phyloP scores from a whole-genome alignment of 371 early-diverging fungal species.

The Nematocida sp. region DNA sequence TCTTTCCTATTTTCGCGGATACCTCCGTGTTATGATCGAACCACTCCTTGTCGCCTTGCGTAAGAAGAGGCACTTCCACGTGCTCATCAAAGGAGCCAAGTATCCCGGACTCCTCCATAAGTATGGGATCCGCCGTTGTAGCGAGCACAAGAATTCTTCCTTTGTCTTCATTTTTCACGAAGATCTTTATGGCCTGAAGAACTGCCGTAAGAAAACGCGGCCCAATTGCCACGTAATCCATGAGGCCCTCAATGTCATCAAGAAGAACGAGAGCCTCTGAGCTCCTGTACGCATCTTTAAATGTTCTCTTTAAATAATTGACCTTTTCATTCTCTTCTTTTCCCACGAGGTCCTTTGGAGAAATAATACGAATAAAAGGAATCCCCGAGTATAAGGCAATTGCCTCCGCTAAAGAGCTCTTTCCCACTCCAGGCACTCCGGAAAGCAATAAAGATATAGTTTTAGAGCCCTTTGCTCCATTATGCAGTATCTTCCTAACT shows the following conservation, averaged over 20 bases:
- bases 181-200: slow-evolving; percentile 78
- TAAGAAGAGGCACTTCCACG: neutral
- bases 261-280: slow-evolving; percentile 86
- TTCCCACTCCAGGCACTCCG: slow-evolving; percentile 82
- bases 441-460: slow-evolving; percentile 71
- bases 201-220: slow-evolving; percentile 91
- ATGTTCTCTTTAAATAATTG: slow-evolving; percentile 75
- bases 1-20: neutral
- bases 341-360: slow-evolving; percentile 92
- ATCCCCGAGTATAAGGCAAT: slow-evolving; percentile 84
- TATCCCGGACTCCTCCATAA: slow-evolving; percentile 52
- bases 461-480: slow-evolving; percentile 61
- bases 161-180: slow-evolving; percentile 64
- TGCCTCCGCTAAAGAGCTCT: slow-evolving; percentile 90
- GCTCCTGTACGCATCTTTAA: slow-evolving; percentile 88
- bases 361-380: slow-evolving; percentile 94
- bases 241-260: slow-evolving; percentile 86
- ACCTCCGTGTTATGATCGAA: slow-evolving; percentile 5
- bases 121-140: slow-evolving; percentile 52
- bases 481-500: slow-evolving; percentile 48
- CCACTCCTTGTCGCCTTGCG: slow-evolving; percentile 27
- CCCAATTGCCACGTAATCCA: slow-evolving; percentile 93
- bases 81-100: slow-evolving; percentile 47
- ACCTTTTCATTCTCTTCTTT: slow-evolving; percentile 83
- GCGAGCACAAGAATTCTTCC: slow-evolving; percentile 66